phyloP scores from a whole-genome alignment of 176 grass and related monocot species.

The Carex littledalei region DNA sequence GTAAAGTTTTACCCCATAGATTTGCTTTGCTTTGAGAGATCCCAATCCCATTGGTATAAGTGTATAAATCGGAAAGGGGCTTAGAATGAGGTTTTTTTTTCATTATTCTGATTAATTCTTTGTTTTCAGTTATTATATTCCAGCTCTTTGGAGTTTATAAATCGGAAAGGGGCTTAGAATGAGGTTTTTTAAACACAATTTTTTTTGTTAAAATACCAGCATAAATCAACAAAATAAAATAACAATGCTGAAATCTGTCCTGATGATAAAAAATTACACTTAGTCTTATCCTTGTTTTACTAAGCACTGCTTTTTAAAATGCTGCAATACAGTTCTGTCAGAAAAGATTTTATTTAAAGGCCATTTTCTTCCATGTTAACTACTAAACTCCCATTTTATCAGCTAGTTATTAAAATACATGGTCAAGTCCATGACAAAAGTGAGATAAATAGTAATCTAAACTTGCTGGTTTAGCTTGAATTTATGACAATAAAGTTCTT shows the following conservation, averaged over 20 bases:
- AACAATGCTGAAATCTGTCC: too few species aligned
- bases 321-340: not conserved
- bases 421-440: not conserved
- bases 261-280: too few species aligned
- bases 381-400: not conserved
- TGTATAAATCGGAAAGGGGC: too few species aligned
- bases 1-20: not conserved
- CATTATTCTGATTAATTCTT: not conserved
- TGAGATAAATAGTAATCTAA: not conserved
- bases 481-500: not conserved
- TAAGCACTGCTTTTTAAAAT: too few species aligned
- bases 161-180: not conserved
- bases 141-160: not conserved
- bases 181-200: not conserved
- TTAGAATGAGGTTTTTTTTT: too few species aligned
- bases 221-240: not conserved
- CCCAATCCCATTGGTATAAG: not conserved
- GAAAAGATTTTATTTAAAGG: not conserved
- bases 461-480: not conserved
- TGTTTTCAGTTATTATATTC: not conserved
- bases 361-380: not conserved
- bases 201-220: not conserved
- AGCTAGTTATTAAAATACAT: not conserved
- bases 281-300: too few species aligned
- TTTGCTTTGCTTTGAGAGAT: not conserved